These are phyloP conservation scores for Prunus fruticosa DNA, from an alignment of 306 rosid genomes.

Conservation along the genomic window DNA sequence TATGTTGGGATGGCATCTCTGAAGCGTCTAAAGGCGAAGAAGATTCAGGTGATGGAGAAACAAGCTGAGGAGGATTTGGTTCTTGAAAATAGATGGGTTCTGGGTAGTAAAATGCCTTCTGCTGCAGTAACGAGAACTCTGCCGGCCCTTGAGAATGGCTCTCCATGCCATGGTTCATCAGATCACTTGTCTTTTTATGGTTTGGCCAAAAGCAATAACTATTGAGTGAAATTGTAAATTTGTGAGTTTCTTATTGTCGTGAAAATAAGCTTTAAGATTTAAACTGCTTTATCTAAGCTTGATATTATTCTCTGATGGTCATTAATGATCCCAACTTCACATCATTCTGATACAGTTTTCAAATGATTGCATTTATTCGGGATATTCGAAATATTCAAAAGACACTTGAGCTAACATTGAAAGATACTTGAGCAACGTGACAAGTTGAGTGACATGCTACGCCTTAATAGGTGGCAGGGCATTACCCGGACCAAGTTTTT, in stretches of 20 bases:
- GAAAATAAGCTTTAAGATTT: neutral
- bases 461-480: too few species aligned
- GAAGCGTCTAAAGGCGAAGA: constrained; percentile 49
- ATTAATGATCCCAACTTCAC: neutral
- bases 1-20: constrained; percentile 44
- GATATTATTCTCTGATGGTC: neutral
- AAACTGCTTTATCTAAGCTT: neutral
- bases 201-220: constrained; percentile 19
- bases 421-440: too few species aligned
- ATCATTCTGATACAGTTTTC: neutral
- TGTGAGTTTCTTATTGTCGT: neutral
- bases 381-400: neutral
- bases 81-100: constrained; percentile 72
- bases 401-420: too few species aligned
- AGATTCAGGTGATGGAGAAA: constrained; percentile 64
- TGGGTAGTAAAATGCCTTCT: constrained; percentile 68
- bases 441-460: too few species aligned
- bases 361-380: neutral
- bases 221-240: neutral
- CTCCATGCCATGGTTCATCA: constrained; percentile 1
- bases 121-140: constrained; percentile 74
- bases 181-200: neutral
- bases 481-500: too few species aligned
- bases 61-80: constrained; percentile 66
- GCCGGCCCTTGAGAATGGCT: constrained; percentile 57